Base-by-base conservation (phyloP, 164 flowering plant genomes). In the Kingdonia uniflora region DNA sequence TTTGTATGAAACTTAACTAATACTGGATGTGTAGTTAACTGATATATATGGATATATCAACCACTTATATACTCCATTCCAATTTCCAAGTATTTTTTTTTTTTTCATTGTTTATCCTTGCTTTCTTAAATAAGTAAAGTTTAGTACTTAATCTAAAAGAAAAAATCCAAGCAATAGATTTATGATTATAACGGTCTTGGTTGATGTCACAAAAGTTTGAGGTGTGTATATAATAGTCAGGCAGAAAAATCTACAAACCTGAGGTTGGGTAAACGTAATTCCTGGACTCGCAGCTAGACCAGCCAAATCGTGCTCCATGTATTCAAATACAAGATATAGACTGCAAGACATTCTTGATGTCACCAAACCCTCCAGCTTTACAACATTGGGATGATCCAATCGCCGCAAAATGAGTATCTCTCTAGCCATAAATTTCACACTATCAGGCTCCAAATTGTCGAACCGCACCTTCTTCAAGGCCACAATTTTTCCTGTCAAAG, bases 261-360 rank as follows among this genome's bases (percentile, higher is more conserved):
- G 74, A 39, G 74, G 68, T 21, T 70, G 71, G 0, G 68, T 66
- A 57, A 70, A 70, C 62, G 63, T 70, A 20, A 70, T 66, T n/a
- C 57, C 69, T 0, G 91, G 95, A 65, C 80, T 81, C 0, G 96
- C 84, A 57, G 91, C 95, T 49, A 88, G 84, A 52, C 96, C 96
- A 55, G 96, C 95, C 72, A 88, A 71, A 79, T 88, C 96, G 71
- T 87, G 96, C 64, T 72, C 96, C 96, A 87, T 87, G 48, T 87
- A 87, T 41, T 82, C 78, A 57, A 87, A 79, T 25, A 87, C 74
- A 55, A 70, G 74, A 47, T 70, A 70, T 49, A 70, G 55, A 63
- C 74, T 70, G 57, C 74, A 70, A 0, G 87, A 77, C 89, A 84
- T 84, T 71, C 94, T 76, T 4, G 74, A 70, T 12, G 74, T 70